Evolutionary conservation across 1,284 basidiomycete genomes (phyloP).

Genomic region (Malassezia caprae): DNA sequence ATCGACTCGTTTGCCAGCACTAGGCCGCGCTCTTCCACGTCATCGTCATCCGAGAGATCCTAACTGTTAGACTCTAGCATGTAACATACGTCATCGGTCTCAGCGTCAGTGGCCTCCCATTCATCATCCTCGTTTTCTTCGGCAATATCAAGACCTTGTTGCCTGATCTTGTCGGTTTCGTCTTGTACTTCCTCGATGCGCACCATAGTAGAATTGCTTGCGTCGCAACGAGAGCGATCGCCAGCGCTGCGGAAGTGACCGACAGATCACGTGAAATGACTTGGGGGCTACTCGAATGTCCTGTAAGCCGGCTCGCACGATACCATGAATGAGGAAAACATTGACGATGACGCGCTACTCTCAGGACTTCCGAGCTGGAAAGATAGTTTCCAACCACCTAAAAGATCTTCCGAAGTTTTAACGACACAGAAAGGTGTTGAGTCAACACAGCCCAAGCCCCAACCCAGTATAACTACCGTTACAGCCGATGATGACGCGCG

Average conservation of each 20-base stretch:
- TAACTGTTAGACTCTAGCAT: slow-evolving; percentile 9
- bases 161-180: slow-evolving; percentile 14
- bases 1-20: slow-evolving; percentile 59
- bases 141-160: slow-evolving; percentile 4
- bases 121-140: slow-evolving; percentile 10
- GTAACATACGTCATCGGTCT: slow-evolving; percentile 14
- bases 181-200: slow-evolving; percentile 22
- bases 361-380: slow-evolving; percentile 8
- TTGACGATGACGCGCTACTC: slow-evolving; percentile 5
- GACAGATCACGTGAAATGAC: slow-evolving; percentile 1
- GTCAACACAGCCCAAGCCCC: background rate
- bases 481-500: background rate
- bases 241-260: slow-evolving; percentile 4
- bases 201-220: slow-evolving; percentile 11
- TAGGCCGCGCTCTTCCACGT: slow-evolving; percentile 34
- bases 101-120: slow-evolving; percentile 11
- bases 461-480: background rate
- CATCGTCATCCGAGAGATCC: slow-evolving; percentile 30
- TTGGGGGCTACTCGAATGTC: background rate
- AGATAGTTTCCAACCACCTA: background rate
- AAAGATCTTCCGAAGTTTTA: background rate
- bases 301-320: background rate
- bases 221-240: background rate
- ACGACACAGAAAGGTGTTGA: background rate
- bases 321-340: background rate